Percentiles rank a stretch among this genome's conserved stretches.
Evolutionary conservation across 352 stramenopile species (phyloP).

Genomic region (Globisporangium orthogonon): DNA sequence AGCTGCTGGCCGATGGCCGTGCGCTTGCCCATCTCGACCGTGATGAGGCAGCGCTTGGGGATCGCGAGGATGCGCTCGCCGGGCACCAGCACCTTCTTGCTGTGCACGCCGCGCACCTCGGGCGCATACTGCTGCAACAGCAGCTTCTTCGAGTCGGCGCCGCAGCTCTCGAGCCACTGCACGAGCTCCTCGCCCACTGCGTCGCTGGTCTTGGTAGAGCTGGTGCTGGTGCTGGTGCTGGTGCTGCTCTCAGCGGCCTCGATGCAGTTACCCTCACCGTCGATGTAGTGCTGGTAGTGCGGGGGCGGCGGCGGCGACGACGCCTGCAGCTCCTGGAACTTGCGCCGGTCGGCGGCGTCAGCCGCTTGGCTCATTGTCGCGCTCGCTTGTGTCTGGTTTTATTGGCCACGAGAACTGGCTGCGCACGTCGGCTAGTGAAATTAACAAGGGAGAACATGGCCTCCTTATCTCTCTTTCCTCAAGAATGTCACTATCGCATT

Average conservation of each 20-base stretch:
- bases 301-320: constrained; percentile 1
- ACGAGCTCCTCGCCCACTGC: constrained; percentile 61
- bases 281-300: constrained; percentile 11
- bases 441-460: background rate
- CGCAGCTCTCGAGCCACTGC: constrained; percentile 64
- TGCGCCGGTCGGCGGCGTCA: constrained; percentile 20
- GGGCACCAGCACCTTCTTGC: constrained; percentile 73
- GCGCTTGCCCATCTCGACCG: constrained; percentile 98
- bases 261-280: constrained; percentile 10
- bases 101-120: constrained; percentile 92
- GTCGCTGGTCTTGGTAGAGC: constrained; percentile 21
- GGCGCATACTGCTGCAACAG: constrained; percentile 85
- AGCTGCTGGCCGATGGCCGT: constrained; percentile 94
- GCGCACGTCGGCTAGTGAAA: background rate
- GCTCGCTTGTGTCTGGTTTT: background rate
- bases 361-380: background rate
- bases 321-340: constrained; percentile 33
- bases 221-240: constrained; percentile 1
- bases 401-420: background rate
- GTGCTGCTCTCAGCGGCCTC: background rate
- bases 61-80: constrained; percentile 89
- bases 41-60: constrained; percentile 96
- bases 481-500: background rate
- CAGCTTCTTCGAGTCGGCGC: constrained; percentile 76
- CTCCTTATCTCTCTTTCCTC: too few relatives aligned